A percentile compares a stretch with the other conserved stretches of the same genome.
Evolutionary conservation across 1,139 yeast genomes (phyloP).

Genomic region (Candida dubliniensis): DNA sequence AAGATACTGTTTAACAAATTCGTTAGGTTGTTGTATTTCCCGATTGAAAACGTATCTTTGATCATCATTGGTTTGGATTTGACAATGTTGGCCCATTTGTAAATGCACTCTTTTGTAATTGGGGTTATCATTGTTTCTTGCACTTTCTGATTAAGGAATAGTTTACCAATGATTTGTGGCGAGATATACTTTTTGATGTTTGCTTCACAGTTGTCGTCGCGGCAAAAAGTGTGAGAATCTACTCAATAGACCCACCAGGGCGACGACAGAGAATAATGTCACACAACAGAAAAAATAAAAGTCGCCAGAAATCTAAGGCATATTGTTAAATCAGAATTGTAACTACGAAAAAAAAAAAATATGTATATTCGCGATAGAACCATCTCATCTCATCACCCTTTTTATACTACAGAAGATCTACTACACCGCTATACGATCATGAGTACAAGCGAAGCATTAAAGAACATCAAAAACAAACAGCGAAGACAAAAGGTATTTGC

Average conservation of each 20-base stretch:
- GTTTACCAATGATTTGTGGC: neutral
- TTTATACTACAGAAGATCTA: too few species aligned
- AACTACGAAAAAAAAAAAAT: neutral
- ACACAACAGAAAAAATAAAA: too few species aligned
- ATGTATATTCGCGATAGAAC: neutral
- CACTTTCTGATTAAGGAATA: neutral
- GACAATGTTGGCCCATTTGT: conserved; percentile 21
- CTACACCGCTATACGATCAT: neutral
- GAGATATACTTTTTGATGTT: too few species aligned
- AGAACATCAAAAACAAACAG: conserved; percentile 67
- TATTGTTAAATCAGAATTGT: neutral
- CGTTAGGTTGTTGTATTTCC: conserved; percentile 18
- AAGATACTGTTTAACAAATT: conserved; percentile 20
- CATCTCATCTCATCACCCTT: conserved; percentile 5
- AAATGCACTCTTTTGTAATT: conserved; percentile 11
- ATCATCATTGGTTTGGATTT: conserved; percentile 19
- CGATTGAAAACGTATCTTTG: conserved; percentile 21
- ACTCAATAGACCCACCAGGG: neutral
- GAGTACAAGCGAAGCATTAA: conserved; percentile 36
- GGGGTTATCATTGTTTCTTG: conserved; percentile 6
- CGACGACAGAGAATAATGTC: neutral
- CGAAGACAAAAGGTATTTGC: conserved; percentile 79
- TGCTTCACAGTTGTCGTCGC: too few species aligned
- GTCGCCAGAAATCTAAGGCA: too few species aligned
- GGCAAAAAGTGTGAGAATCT: too few species aligned